These are phyloP conservation scores for Rhodotorula diobovata DNA, from an alignment of 768 basidiomycete genomes.

Conservation along the genomic window DNA sequence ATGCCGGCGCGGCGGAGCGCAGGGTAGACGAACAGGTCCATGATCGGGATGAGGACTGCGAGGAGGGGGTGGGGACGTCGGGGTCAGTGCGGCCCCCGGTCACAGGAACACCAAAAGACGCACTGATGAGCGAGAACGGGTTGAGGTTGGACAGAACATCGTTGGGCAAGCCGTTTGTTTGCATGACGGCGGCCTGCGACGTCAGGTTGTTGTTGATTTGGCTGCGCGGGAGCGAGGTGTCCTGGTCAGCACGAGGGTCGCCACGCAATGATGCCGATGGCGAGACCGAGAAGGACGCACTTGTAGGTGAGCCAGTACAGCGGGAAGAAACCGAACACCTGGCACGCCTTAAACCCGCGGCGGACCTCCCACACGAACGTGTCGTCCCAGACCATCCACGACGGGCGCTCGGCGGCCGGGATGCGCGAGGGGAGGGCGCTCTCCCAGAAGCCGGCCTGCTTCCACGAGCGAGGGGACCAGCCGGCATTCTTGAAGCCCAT, in stretches of 20 bases:
- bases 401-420: slow-evolving; percentile 35
- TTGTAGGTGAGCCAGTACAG: slow-evolving; percentile 32
- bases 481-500: slow-evolving; percentile 26
- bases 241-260: background rate
- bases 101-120: slow-evolving; percentile 23
- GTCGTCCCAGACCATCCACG: slow-evolving; percentile 44
- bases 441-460: slow-evolving; percentile 41
- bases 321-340: slow-evolving; percentile 45
- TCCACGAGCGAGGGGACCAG: slow-evolving; percentile 14
- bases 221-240: slow-evolving; percentile 2
- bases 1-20: slow-evolving; percentile 39
- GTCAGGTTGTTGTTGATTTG: slow-evolving; percentile 44
- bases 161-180: slow-evolving; percentile 45
- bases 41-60: slow-evolving; percentile 46
- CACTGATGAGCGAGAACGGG: slow-evolving; percentile 43
- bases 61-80: slow-evolving; percentile 31
- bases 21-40: slow-evolving; percentile 45
- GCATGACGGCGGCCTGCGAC: slow-evolving; percentile 44
- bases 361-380: slow-evolving; percentile 45
- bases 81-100: background rate
- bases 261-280: no score
- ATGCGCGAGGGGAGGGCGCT: slow-evolving; percentile 32
- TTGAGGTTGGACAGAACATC: slow-evolving; percentile 46
- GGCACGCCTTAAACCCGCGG: slow-evolving; percentile 47
- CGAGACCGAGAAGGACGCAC: slow-evolving; percentile 6